A percentile compares a stretch with the other conserved stretches of the same genome.
phyloP scores from a whole-genome alignment of 148 eudicot genomes.

The Amaranthus hypochondriacus region DNA sequence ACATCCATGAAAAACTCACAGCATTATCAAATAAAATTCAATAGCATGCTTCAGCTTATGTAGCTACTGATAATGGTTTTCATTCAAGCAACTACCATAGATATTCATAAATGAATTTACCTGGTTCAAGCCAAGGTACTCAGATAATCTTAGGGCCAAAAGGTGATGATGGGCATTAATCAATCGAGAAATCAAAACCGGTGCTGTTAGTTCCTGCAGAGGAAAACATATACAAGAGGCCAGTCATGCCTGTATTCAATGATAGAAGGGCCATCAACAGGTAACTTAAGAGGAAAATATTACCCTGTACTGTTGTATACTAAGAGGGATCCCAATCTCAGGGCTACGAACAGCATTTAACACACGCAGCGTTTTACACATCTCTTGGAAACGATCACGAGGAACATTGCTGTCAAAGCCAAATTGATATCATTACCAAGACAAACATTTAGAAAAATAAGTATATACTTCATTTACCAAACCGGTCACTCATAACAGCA shows the following conservation, averaged over 20 bases:
- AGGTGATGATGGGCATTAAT: conserved; percentile 84
- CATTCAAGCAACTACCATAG: background rate
- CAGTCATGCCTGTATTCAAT: background rate
- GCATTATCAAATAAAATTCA: background rate
- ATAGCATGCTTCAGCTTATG: background rate
- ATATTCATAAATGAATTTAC: conserved; percentile 33
- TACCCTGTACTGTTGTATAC: conserved; percentile 97
- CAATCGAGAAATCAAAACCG: conserved; percentile 85
- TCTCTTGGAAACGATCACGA: conserved; percentile 88
- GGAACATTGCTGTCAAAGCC: conserved; percentile 99
- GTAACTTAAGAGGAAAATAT: background rate
- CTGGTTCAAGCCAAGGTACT: conserved; percentile 76
- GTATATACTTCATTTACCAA: conserved; percentile 3
- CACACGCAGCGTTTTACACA: conserved; percentile 87
- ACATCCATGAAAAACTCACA: background rate
- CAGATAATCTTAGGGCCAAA: conserved; percentile 78
- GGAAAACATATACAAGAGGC: conserved; percentile 15
- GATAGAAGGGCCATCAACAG: background rate
- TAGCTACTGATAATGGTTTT: background rate
- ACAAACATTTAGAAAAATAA: conserved; percentile 48
- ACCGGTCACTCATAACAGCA: background rate
- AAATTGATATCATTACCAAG: conserved; percentile 82
- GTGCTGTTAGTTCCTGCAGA: conserved; percentile 79
- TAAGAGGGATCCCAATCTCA: conserved; percentile 88
- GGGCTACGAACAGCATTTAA: conserved; percentile 86